Evolutionary conservation across 768 basidiomycete genomes (phyloP), one percentile per base, ranked within the genome.

Genomic region (Suillus placidus): DNA sequence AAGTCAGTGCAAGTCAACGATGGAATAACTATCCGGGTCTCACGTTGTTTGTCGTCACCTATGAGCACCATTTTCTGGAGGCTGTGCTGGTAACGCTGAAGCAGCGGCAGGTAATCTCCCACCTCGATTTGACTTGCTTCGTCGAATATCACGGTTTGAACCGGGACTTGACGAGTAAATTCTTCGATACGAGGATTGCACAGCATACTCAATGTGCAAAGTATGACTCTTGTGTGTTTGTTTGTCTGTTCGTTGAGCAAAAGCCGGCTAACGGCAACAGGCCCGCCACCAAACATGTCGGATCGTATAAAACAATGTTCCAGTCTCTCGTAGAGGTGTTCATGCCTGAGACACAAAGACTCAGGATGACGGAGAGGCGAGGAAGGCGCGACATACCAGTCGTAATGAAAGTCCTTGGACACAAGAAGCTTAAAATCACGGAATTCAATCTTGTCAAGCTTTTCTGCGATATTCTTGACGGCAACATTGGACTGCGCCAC

Each of bases 391-490:
- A 65, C 80, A 12, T 51, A 81, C 84, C 84, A 84, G 34, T 81
- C 83, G 23, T 72, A 77, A 64, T 84, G 80, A 63, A 84, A 85
- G 54, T 79, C 83, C 30, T 72, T 74, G 14, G 83, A 84, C 7
- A 85, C 81, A n/a, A 84, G 63, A 1, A 84, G 58, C 60, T 66
- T 80, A 66, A 83, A 84, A 9, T 73, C 64, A 9, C 38, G 6
- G 66, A 83, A 78, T 0, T 55, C 70, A n/a, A 71, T 67, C 8
- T 73, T 71, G 32, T 74, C 65, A 13, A 84, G 72, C 56, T 80
- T 84, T 66, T 83, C 81, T 0, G 83, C 83, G n/a, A 84, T 83
- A 64, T 84, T 84, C 68, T 85, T 85, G 23, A 84, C 83, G 0
- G 81, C 84, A 40, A 84, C 81, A 49, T 84, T 85, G 0, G 83